phyloP scores from a whole-genome alignment of 768 basidiomycete species.

The Leccinum barrowsii region DNA sequence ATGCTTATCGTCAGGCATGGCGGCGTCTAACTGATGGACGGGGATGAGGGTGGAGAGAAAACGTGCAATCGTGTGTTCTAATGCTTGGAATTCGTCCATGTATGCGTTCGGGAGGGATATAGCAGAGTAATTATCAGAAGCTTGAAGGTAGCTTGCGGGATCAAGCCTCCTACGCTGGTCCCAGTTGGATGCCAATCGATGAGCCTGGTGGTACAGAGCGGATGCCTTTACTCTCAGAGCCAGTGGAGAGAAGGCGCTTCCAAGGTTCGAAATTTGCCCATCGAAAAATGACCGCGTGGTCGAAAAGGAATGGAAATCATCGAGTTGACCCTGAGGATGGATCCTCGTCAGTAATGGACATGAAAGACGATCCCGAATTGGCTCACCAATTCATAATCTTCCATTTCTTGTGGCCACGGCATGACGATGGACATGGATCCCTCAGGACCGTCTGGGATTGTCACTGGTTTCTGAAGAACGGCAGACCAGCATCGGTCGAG shows the following conservation, averaged over 20 bases:
- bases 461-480: constrained; percentile 60
- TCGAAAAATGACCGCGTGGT: constrained; percentile 63
- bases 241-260: constrained; percentile 56
- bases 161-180: constrained; percentile 47
- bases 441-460: constrained; percentile 62
- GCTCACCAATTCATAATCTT: constrained; percentile 68
- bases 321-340: constrained; percentile 53
- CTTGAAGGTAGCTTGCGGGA: constrained; percentile 9
- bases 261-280: constrained; percentile 46
- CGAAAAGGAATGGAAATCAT: constrained; percentile 48
- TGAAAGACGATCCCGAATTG: constrained; percentile 5
- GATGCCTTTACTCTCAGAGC: constrained; percentile 74
- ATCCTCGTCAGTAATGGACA: constrained; percentile 14
- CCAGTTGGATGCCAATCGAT: constrained; percentile 58
- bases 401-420: constrained; percentile 74
- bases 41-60: constrained; percentile 65
- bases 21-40: constrained; percentile 57
- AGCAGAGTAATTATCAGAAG: constrained; percentile 32
- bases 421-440: constrained; percentile 58
- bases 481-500: constrained; percentile 82
- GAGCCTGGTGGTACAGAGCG: constrained; percentile 68
- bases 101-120: constrained; percentile 45
- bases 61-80: constrained; percentile 62
- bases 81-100: constrained; percentile 53
- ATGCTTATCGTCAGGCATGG: constrained; percentile 56